Percentiles rank a stretch among this genome's conserved stretches.
phyloP scores from a whole-genome alignment of 345 rosid species.

The Garcia nutans region DNA sequence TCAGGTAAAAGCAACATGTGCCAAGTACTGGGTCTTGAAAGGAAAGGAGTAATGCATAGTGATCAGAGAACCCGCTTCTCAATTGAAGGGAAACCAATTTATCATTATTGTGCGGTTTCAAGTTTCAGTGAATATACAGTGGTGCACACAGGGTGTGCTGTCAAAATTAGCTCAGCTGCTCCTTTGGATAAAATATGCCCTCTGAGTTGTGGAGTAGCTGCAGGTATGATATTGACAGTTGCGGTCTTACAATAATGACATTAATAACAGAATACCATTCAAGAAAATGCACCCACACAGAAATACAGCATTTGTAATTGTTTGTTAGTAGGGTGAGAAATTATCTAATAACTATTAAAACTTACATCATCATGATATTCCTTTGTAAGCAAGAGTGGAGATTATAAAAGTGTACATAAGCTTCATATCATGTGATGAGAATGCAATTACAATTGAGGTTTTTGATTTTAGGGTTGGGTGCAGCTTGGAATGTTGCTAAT shows the following conservation, averaged over 20 bases:
- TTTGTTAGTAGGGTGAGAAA: not conserved
- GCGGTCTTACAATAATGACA: not conserved
- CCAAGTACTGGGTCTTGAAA: constrained; percentile 79
- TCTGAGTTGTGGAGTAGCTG: constrained; percentile 83
- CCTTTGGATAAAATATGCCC: constrained; percentile 84
- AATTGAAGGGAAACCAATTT: constrained; percentile 68
- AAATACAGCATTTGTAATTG: not conserved
- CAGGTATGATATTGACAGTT: constrained; percentile 45
- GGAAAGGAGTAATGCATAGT: constrained; percentile 85
- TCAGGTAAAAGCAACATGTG: constrained; percentile 86
- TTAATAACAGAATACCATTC: not conserved
- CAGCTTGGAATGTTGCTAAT: constrained; percentile 95
- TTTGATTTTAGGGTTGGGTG: constrained; percentile 67
- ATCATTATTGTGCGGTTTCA: constrained; percentile 88
- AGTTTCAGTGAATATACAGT: constrained; percentile 94
- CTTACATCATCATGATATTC: not conserved
- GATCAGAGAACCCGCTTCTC: constrained; percentile 74
- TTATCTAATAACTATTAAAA: not conserved
- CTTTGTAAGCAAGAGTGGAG: not conserved
- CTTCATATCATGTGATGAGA: not conserved
- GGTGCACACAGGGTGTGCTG: constrained; percentile 93
- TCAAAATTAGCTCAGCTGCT: constrained; percentile 60
- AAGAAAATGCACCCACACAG: not conserved
- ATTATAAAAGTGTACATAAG: not conserved
- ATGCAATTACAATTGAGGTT: not conserved